Base-by-base conservation (phyloP, 108 stramenopile species). In the Nitzschia palea region DNA sequence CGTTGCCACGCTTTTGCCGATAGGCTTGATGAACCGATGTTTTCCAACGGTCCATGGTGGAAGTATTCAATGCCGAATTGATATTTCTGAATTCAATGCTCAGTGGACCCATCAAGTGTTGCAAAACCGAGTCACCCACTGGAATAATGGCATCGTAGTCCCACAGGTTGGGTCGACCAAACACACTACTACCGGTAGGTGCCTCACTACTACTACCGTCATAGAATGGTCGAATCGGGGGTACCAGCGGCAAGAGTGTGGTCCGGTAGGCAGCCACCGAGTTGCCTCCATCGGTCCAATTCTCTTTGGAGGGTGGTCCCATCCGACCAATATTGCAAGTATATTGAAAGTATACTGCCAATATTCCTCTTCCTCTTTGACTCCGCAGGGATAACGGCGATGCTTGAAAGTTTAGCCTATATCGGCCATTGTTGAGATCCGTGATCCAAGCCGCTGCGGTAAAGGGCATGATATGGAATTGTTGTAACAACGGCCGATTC, bases 261-360 rank as follows among this genome's bases (percentile, higher is more conserved):
- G 29, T 15, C 30, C n/a, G 10, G n/a, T 37, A 30, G 4, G 37
- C 23, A 0, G 33, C 40, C 12, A 17, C 4, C 1, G 42, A 22
- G 22, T 27, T 1, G 10, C 73, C 73, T 2, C 47, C 33, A 23
- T 40, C 17, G 5, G 6, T 58, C 73, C 73, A 66, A 17, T 27
- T 4, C 0, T 35, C 43, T 42, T 65, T 66, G 15, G 27, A 29
- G 10, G 34, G 67, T 17, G 40, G 56, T 5, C 31, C 36, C 60
- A 29, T 25, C 10, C 22, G 10, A 1, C 52, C 67, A 17, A 62
- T 69, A 23, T 35, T 36, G 55, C 74, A 69, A 12, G 73, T 74
- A 35, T 67, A 74, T 34, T 60, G 53, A 53, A 74, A 60, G 35
- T 60, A 20, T 18, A 74, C 53, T 27, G 52, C 14, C 17, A 65